These are phyloP conservation scores for Mortierella sp. DNA, from an alignment of 371 early-diverging fungal species.

Conservation along the genomic window DNA sequence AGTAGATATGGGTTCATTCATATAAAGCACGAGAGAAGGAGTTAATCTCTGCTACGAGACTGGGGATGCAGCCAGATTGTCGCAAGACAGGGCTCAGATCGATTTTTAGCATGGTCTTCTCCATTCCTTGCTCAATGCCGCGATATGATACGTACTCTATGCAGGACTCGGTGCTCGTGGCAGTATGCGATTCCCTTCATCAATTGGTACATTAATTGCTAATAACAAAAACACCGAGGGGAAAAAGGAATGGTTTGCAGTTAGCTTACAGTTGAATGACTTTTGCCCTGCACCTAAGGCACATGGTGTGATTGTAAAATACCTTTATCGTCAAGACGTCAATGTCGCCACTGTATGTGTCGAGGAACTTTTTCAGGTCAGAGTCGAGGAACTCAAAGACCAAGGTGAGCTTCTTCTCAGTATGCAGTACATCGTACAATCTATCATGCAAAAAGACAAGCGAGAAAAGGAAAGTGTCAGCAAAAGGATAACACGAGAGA, in stretches of 20 bases:
- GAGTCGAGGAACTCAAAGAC: slow-evolving; percentile 97
- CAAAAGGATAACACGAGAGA: not conserved
- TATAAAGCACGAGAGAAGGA: not conserved
- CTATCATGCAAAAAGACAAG: slow-evolving; percentile 55
- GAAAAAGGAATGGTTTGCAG: not conserved
- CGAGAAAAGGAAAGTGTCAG: not conserved
- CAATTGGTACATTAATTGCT: slow-evolving; percentile 88
- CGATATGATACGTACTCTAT: slow-evolving; percentile 66
- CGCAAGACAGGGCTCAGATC: not conserved
- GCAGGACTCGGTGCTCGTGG: slow-evolving; percentile 85
- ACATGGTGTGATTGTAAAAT: not conserved
- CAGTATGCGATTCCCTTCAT: slow-evolving; percentile 86
- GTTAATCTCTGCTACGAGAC: not conserved
- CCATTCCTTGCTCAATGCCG: slow-evolving; percentile 9
- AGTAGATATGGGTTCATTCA: not conserved
- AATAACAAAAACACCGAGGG: slow-evolving; percentile 15
- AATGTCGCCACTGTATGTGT: slow-evolving; percentile 86
- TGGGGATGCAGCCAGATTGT: not conserved
- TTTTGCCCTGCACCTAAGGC: not conserved
- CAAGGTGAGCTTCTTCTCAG: slow-evolving; percentile 92
- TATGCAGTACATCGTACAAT: slow-evolving; percentile 96
- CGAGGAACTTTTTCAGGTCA: slow-evolving; percentile 94
- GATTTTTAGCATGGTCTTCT: not conserved
- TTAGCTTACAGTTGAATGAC: not conserved
- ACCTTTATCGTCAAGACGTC: slow-evolving; percentile 84